Evolutionary conservation across 805 yeast species (phyloP).

Genomic region (Kodamaea lidongshanica): DNA sequence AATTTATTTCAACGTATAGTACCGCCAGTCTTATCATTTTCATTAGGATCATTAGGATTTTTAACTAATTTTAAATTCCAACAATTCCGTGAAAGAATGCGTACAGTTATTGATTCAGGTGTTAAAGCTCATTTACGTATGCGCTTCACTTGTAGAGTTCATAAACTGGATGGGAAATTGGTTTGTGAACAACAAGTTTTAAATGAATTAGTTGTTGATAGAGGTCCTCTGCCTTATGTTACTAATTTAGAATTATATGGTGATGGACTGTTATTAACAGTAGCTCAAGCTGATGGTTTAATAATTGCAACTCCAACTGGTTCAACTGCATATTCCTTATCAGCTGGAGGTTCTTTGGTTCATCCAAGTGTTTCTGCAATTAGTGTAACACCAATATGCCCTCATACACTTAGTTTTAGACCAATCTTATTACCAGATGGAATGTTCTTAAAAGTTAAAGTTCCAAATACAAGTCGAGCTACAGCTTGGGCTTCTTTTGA

Average conservation of each 20-base stretch:
- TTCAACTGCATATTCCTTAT: conserved; percentile 89
- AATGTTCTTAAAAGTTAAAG: conserved; percentile 77
- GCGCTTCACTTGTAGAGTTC: conserved; percentile 80
- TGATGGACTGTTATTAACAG: conserved; percentile 75
- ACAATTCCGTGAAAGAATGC: conserved; percentile 55
- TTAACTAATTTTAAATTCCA: conserved; percentile 77
- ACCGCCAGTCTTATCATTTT: conserved; percentile 42
- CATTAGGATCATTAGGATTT: conserved; percentile 39
- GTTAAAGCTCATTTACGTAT: conserved; percentile 73
- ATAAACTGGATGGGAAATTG: conserved; percentile 44
- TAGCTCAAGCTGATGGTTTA: conserved; percentile 91
- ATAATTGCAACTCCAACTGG: conserved; percentile 95
- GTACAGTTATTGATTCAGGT: conserved; percentile 58
- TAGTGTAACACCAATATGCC: conserved; percentile 92
- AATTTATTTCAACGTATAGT: conserved; percentile 40
- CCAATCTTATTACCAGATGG: conserved; percentile 91
- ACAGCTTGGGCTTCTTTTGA: conserved; percentile 98
- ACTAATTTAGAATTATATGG: conserved; percentile 87
- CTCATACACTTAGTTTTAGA: conserved; percentile 88
- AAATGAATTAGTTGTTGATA: conserved; percentile 83
- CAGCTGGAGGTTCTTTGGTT: conserved; percentile 93
- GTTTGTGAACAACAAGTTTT: conserved; percentile 69
- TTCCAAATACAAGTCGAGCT: conserved; percentile 70
- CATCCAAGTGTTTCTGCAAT: conserved; percentile 93
- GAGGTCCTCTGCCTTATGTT: conserved; percentile 92